Percentiles rank a stretch among this genome's conserved stretches.
Evolutionary conservation across 2,329 filamentous ascomycete species (phyloP).

Genomic region (Aphanocladium album): DNA sequence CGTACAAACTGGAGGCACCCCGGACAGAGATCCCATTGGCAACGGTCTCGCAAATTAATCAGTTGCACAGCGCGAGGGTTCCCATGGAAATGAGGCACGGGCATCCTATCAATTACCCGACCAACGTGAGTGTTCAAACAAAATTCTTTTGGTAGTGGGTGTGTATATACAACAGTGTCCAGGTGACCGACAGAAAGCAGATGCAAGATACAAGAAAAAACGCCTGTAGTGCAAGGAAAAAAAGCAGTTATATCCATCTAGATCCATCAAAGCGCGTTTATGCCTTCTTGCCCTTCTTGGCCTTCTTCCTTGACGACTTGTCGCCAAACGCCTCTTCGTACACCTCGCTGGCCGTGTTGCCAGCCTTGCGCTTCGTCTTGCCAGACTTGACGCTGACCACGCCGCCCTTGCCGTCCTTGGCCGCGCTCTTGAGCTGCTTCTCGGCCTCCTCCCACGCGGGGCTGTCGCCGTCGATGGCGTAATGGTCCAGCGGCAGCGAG

Average conservation of each 20-base stretch:
- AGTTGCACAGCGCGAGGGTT: background rate
- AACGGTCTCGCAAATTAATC: background rate
- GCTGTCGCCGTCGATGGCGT: conserved; percentile 57
- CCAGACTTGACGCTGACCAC: conserved; percentile 79
- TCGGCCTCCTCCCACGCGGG: conserved; percentile 67
- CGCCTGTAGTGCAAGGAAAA: background rate
- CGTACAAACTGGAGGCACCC: background rate
- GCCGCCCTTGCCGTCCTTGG: conserved; percentile 50
- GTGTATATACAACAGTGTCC: no score
- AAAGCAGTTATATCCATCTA: background rate
- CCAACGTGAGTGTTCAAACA: background rate
- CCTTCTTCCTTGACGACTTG: conserved; percentile 52
- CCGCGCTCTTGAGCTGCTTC: conserved; percentile 60
- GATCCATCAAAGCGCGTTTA: background rate
- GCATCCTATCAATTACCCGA: background rate
- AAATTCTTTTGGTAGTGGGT: no score
- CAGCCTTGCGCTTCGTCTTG: conserved; percentile 71
- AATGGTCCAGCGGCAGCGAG: conserved; percentile 76
- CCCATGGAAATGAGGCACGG: background rate
- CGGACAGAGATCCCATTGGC: background rate
- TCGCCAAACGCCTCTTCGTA: conserved; percentile 57
- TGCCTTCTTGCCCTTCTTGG: conserved; percentile 34
- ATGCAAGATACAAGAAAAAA: background rate
- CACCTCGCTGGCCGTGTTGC: conserved; percentile 53
- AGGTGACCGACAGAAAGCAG: no score